These are phyloP conservation scores for Silene conica DNA, from an alignment of 148 eudicot genomes.

Conservation along the genomic window DNA sequence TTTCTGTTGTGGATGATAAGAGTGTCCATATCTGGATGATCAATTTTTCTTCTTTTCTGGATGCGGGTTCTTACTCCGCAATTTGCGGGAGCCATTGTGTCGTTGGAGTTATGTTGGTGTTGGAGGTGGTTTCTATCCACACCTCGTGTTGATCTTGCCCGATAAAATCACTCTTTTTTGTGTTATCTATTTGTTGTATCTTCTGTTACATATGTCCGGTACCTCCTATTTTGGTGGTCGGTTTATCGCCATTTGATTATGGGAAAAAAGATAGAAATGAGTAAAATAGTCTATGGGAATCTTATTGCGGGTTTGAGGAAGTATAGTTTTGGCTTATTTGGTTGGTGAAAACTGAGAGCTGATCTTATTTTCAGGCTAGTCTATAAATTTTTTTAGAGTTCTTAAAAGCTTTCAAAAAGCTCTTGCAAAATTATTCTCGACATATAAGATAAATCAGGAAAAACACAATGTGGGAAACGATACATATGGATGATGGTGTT, in stretches of 20 bases:
- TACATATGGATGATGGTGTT: no score
- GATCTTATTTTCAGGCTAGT: not conserved
- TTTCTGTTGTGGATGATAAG: not conserved
- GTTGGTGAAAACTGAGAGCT: not conserved
- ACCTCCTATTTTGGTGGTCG: not conserved
- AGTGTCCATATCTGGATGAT: not conserved
- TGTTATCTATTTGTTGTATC: no score
- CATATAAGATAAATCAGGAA: not conserved
- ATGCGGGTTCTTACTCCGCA: no score
- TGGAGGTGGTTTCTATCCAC: no score
- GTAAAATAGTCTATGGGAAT: no score
- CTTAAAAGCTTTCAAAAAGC: not conserved
- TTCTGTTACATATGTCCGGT: not conserved
- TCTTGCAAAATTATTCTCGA: not conserved
- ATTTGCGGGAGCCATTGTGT: not conserved
- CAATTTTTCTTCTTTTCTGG: not conserved
- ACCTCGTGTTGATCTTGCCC: no score
- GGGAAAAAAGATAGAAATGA: no score
- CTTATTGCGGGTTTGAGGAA: not conserved
- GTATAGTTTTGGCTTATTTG: not conserved
- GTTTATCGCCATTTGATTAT: no score
- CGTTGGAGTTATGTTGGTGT: no score
- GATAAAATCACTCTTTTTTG: no score
- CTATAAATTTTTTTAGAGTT: not conserved
- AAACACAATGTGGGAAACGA: no score